These are phyloP conservation scores for Arachis hypogaea DNA, from an alignment of 306 rosid species.

Conservation along the genomic window DNA sequence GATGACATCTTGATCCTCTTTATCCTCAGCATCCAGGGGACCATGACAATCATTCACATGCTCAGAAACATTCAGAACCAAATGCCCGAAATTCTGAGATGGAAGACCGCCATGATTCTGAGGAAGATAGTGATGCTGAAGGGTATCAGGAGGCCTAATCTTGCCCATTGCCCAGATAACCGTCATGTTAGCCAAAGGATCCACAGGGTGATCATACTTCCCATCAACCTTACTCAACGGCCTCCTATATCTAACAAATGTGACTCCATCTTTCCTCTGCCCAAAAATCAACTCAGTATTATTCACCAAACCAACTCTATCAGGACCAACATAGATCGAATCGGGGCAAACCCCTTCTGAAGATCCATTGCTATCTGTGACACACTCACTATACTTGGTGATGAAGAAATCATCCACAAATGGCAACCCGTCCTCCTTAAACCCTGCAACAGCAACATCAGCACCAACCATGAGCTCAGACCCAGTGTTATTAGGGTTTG, in stretches of 20 bases:
- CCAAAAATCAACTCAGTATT: constrained; percentile 68
- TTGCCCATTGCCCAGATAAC: constrained; percentile 92
- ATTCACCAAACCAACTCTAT: constrained; percentile 52
- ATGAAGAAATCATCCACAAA: constrained; percentile 81
- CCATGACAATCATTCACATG: constrained; percentile 73
- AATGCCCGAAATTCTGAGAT: constrained; percentile 54
- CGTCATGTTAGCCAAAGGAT: constrained; percentile 53
- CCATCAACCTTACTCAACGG: constrained; percentile 56
- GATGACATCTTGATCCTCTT: constrained; percentile 85
- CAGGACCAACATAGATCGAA: constrained; percentile 53
- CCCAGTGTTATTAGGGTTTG: constrained; percentile 50
- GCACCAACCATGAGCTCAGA: constrained; percentile 74
- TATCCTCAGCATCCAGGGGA: constrained; percentile 77
- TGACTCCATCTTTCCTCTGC: constrained; percentile 76
- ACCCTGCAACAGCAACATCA: constrained; percentile 77
- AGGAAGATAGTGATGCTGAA: constrained; percentile 79
- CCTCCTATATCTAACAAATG: constrained; percentile 69
- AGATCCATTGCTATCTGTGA: constrained; percentile 47
- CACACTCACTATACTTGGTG: constrained; percentile 70
- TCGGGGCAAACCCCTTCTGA: constrained; percentile 91
- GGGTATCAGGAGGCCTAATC: constrained; percentile 72
- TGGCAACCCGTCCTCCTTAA: constrained; percentile 71
- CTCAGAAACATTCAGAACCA: constrained; percentile 70
- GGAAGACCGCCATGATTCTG: constrained; percentile 71
- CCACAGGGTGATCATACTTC: constrained; percentile 71